Base-by-base conservation (phyloP, 345 rosid species). In the Camelina neglecta region DNA sequence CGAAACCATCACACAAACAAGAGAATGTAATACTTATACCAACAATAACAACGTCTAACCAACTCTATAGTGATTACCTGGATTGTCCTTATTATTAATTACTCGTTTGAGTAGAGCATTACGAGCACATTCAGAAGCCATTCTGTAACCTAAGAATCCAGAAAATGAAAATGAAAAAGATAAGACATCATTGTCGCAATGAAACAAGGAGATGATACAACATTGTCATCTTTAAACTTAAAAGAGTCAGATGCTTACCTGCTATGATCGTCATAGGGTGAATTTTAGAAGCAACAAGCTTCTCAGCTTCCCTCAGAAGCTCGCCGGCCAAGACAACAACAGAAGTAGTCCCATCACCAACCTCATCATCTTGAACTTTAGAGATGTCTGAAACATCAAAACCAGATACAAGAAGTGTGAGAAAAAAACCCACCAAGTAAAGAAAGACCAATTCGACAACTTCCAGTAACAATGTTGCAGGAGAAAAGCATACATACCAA, bases 301-400 rank as follows among this genome's bases (percentile, higher is more conserved):
- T 94, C 51, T 94, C 98, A 20, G 98, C 98, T 88, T 90, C 97
- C 81, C 96, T 90, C 11, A 92, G 58, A 76, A 94, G 97, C 75
- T 90, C 97, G 18, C 99, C 97, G 7, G 99, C 98, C 89, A 95
- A 86, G 54, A 95, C 97, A 80, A 90, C 99, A 73, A 95, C 99
- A 58, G 99, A 95, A 61, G 99, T 95, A 71, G 98, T 95, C 53
- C 99, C 99, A 77, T 95, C 99, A 71, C 99, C 99, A 67, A 95
- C 99, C 86, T 95, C 99, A 73, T 95, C 99, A 81, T 95, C 99
- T 83, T 95, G 99, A 69, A 95, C 99, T 88, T 95, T 95, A 8
- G 99, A 95, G 71, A 95, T 95, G 70, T 95, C 99, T 92, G 61
- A 65, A 29, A 31, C 4, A 33, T 50, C 11, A 36, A 29, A 29